phyloP scores from a whole-genome alignment of 345 rosid genomes.

The Eucalyptus globulus region DNA sequence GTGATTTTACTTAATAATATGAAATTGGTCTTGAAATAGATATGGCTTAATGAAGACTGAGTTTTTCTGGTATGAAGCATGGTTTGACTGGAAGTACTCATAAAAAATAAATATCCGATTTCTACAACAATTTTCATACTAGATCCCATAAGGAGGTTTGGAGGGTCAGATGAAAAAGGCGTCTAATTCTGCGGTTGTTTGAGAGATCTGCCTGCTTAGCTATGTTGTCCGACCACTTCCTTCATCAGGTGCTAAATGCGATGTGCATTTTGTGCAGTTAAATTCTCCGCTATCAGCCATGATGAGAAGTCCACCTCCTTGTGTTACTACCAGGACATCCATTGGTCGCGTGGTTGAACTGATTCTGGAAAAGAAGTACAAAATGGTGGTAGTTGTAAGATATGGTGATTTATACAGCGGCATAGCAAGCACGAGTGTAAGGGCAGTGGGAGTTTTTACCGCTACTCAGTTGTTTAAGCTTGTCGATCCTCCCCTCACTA shows the following conservation, averaged over 20 bases:
- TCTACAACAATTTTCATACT: neutral
- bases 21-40: neutral
- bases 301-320: slow-evolving; percentile 72
- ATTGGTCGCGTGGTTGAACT: slow-evolving; percentile 46
- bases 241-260: neutral
- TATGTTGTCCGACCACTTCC: neutral
- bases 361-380: slow-evolving; percentile 41
- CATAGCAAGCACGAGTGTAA: slow-evolving; percentile 11
- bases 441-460: slow-evolving; percentile 57
- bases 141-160: neutral
- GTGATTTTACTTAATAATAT: neutral
- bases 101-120: neutral
- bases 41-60: neutral
- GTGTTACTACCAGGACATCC: slow-evolving; percentile 43
- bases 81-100: neutral
- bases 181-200: neutral
- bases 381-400: slow-evolving; percentile 53
- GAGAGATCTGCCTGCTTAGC: neutral
- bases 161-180: neutral
- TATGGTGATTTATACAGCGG: slow-evolving; percentile 9
- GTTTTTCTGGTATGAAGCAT: neutral
- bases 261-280: slow-evolving; percentile 26
- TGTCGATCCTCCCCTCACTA: neutral
- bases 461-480: slow-evolving; percentile 32
- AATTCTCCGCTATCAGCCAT: slow-evolving; percentile 36